A percentile compares a stretch with the other conserved stretches of the same genome.
Conservation (phyloP, 352 stramenopile species). For the Pythium grandisporangium region DNA sequence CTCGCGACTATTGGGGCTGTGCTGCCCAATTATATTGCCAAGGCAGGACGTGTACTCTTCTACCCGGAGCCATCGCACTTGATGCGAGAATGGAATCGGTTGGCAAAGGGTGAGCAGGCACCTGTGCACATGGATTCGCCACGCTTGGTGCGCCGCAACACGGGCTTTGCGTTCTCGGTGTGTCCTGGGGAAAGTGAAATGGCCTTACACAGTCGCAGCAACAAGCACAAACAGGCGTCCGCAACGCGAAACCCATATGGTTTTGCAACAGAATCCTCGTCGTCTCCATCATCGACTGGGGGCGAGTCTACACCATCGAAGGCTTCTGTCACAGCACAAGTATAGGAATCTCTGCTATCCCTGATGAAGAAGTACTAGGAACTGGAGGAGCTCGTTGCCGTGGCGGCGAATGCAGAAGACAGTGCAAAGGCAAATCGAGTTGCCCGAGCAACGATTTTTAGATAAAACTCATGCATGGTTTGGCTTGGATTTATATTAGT, state of each 20-base stretch:
- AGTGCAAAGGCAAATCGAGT: too few relatives aligned
- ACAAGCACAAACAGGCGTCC: too few relatives aligned
- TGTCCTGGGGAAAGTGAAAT: slow-evolving; percentile 69
- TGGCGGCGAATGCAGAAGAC: too few relatives aligned
- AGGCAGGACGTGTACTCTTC: slow-evolving; percentile 78
- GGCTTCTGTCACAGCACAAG: background rate
- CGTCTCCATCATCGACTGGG: slow-evolving; percentile 37
- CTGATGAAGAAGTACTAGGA: too few relatives aligned
- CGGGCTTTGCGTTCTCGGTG: slow-evolving; percentile 83
- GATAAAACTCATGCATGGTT: too few relatives aligned
- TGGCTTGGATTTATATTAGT: too few relatives aligned
- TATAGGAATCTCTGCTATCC: background rate
- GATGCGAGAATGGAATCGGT: slow-evolving; percentile 86
- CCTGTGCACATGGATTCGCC: slow-evolving; percentile 49
- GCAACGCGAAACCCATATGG: too few relatives aligned
- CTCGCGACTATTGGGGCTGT: slow-evolving; percentile 43
- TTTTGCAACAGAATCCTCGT: slow-evolving; percentile 18
- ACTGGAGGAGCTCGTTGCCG: too few relatives aligned
- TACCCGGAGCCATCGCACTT: slow-evolving; percentile 84
- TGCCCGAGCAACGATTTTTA: too few relatives aligned
- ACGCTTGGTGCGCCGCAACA: slow-evolving; percentile 74
- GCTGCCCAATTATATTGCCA: slow-evolving; percentile 83
- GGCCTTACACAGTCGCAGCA: too few relatives aligned
- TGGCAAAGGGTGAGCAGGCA: slow-evolving; percentile 69
- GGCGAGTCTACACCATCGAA: slow-evolving; percentile 41